Conservation (phyloP, 2,329 filamentous ascomycete species). For the Apiospora pterosperma region DNA sequence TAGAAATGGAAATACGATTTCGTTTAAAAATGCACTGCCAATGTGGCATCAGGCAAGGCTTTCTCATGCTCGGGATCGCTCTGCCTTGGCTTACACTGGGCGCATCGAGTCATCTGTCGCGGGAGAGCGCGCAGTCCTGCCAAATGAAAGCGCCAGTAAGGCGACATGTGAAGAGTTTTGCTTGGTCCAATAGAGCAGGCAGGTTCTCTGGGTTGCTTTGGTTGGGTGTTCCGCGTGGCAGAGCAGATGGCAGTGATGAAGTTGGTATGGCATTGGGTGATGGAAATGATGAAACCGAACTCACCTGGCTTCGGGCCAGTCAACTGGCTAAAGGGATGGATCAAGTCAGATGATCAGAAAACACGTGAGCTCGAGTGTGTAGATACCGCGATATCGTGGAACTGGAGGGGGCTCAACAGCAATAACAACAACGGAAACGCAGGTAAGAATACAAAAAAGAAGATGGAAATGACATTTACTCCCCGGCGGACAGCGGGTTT, state of each 20-base stretch:
- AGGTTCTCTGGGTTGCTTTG: neutral
- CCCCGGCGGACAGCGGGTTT: neutral
- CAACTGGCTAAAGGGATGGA: neutral
- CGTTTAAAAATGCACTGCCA: neutral
- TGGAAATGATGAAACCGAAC: neutral
- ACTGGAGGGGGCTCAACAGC: neutral
- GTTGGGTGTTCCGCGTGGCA: neutral
- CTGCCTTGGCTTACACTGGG: neutral
- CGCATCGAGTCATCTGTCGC: neutral
- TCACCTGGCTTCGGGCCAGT: conserved; percentile 1
- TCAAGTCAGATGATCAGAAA: conserved; percentile 7
- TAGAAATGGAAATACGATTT: neutral
- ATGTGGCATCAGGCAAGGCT: neutral
- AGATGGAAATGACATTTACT: neutral
- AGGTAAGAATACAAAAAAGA: neutral
- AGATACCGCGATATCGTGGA: conserved; percentile 3
- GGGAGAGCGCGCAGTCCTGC: neutral
- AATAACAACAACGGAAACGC: neutral
- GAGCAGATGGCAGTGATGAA: neutral
- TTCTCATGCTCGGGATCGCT: neutral
- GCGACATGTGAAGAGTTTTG: neutral
- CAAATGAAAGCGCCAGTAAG: neutral
- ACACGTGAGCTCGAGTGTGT: conserved; percentile 3
- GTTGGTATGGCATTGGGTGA: neutral
- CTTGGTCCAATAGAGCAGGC: neutral